Conservation (phyloP, 1,284 basidiomycete genomes). For the Apiotrichum sp. region DNA sequence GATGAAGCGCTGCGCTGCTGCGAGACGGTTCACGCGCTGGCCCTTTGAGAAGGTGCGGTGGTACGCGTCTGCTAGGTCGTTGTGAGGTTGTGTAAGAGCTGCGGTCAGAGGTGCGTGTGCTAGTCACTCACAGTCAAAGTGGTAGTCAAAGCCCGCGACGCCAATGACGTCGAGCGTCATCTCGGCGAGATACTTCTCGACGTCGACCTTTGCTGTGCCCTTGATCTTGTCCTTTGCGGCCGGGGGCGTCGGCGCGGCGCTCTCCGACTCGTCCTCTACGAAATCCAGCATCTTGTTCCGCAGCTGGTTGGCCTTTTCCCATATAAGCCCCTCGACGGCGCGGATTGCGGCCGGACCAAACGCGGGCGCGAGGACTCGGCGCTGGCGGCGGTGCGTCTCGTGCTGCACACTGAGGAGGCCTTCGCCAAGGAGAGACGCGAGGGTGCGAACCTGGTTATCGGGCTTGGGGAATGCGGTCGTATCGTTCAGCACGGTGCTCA, state of each 20-base stretch:
- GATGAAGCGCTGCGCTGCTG: conserved; percentile 59
- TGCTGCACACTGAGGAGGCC: conserved; percentile 46
- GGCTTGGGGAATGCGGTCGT: conserved; percentile 64
- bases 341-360: conserved; percentile 44
- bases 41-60: conserved; percentile 26
- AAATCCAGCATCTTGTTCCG: conserved; percentile 20
- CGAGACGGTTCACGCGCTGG: conserved; percentile 50
- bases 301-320: conserved; percentile 57
- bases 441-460: conserved; percentile 54
- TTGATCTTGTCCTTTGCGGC: conserved; percentile 4
- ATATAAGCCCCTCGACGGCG: conserved; percentile 57
- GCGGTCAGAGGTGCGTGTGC: conserved; percentile 49
- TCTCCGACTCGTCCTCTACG: conserved; percentile 39
- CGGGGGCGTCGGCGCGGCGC: conserved; percentile 50
- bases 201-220: conserved; percentile 48
- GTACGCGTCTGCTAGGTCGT: conserved; percentile 35
- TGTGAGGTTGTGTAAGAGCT: conserved; percentile 20
- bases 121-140: conserved; percentile 58
- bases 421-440: conserved; percentile 47
- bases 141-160: conserved; percentile 60
- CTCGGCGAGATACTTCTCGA: conserved; percentile 55
- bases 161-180: conserved; percentile 65
- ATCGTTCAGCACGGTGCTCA: conserved; percentile 57
- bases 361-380: conserved; percentile 48
- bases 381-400: conserved; percentile 52